Percentiles rank a stretch among this genome's conserved stretches.
Evolutionary conservation across 192 early-diverging fungal genomes (phyloP).

Genomic region (Coemansia sp.): DNA sequence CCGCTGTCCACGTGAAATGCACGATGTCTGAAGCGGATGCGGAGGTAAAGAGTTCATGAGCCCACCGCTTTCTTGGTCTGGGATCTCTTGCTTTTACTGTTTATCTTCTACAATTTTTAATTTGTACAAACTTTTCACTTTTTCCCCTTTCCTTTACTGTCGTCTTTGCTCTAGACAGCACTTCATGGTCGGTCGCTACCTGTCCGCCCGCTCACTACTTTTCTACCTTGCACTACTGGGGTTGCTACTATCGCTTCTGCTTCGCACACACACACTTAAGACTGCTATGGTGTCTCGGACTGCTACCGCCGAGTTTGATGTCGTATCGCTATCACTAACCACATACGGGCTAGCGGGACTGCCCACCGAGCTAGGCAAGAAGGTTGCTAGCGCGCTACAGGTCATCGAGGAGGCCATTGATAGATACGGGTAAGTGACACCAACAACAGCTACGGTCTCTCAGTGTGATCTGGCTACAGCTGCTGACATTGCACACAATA

Average conservation of each 20-base stretch:
- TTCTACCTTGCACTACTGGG: neutral
- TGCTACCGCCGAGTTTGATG: constrained; percentile 24
- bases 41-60: neutral
- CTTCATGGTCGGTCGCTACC: constrained; percentile 4
- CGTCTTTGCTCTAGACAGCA: neutral
- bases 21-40: neutral
- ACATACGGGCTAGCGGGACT: constrained; percentile 39
- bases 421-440: constrained; percentile 50
- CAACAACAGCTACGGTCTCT: neutral
- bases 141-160: neutral
- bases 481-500: neutral
- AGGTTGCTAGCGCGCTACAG: constrained; percentile 31
- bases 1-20: neutral
- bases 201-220: constrained; percentile 1
- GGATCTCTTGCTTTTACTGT: neutral
- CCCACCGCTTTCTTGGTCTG: neutral
- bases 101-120: neutral
- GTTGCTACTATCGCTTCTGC: neutral
- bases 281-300: constrained; percentile 45
- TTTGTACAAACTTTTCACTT: neutral
- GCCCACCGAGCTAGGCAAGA: constrained; percentile 31
- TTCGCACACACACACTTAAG: neutral
- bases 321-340: constrained; percentile 28
- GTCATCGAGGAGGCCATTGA: constrained; percentile 58
- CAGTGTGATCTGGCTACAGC: neutral